Base-by-base conservation (phyloP, 495 filamentous ascomycete genomes). In the Neurospora tetrasperma region DNA sequence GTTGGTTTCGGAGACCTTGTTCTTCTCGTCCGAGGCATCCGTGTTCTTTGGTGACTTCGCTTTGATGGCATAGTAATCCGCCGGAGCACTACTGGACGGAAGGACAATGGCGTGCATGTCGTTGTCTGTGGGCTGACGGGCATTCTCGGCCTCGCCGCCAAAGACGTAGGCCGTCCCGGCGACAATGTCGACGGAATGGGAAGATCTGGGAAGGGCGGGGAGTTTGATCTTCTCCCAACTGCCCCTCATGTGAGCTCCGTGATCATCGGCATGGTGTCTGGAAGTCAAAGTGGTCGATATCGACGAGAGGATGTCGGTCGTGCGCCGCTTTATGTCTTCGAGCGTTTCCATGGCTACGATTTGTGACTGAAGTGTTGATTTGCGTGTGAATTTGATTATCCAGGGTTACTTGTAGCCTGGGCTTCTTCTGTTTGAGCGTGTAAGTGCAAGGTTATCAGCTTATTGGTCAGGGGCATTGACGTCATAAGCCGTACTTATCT, bases 141-240 rank as follows among this genome's bases (percentile, higher is more conserved):
- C 77, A 39, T 73, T 71, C 39, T 80, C 77, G 70, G 81, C 79
- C 78, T 89, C 86, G 77, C 90, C 90, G 73, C 90, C 90, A 78
- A 92, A 92, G 74, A 92, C 86, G 80, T 91, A 94, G 18, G 89
- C 87, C 62, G 86, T 85, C n/a, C 88, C 85, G 71, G 85, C 86
- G 41, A 94, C 78, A 69, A 94, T 82, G 18, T 91, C 88, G 69
- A 93, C 77, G 6, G 89, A 86, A 76, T 95, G 93, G 0, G 90
- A 90, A 4, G 90, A 91, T 12, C 92, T 87, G 18, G 88, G 89
- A 5, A 96, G 82, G 2, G 82, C 75, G 18, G 85, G 84, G 40
- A 85, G 74, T 1, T 83, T 77, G 71, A 92, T 84, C 72, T 86
- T 85, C 70, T 87, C 82, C 85, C 89, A 90, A 48, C 84, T 87